Percentiles rank a stretch among this genome's conserved stretches.
phyloP scores from a whole-genome alignment of 2,329 filamentous ascomycete species.

The Fusarium brachygibbosum region DNA sequence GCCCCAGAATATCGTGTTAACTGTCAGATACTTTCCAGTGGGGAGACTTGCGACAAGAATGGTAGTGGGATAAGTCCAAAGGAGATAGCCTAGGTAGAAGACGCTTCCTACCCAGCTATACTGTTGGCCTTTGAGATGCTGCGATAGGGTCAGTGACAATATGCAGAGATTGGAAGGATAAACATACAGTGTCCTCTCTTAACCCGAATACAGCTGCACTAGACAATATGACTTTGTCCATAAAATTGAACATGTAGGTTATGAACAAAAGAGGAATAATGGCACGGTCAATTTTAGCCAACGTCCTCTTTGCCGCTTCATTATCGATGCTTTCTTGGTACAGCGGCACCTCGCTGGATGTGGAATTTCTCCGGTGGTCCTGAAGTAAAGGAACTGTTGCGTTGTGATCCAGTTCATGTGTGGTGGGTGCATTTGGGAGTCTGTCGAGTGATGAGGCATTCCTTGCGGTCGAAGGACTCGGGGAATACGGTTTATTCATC shows the following conservation, averaged over 20 bases:
- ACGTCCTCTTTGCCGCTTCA: slow-evolving; percentile 53
- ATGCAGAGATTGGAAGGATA: fast-evolving
- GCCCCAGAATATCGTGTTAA: slow-evolving; percentile 66
- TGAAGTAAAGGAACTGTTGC: slow-evolving; percentile 24
- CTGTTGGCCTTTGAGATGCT: slow-evolving; percentile 58
- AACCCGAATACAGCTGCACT: slow-evolving; percentile 70
- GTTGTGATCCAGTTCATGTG: background rate
- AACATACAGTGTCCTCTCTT: slow-evolving; percentile 59
- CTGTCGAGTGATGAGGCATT: background rate
- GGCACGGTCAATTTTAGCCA: slow-evolving; percentile 68
- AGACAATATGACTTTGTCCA: slow-evolving; percentile 71
- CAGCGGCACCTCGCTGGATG: background rate
- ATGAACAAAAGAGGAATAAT: slow-evolving; percentile 69
- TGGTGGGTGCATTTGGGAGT: background rate
- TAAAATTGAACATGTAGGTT: slow-evolving; percentile 71
- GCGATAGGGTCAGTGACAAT: background rate
- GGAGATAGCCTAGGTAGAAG: slow-evolving; percentile 62
- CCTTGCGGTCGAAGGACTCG: background rate
- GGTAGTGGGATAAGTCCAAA: slow-evolving; percentile 64
- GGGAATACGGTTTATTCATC: background rate
- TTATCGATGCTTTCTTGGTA: background rate
- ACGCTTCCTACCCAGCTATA: slow-evolving; percentile 73
- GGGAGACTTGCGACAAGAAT: slow-evolving; percentile 63
- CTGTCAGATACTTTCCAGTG: slow-evolving; percentile 61
- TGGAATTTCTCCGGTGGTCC: background rate